phyloP scores from a whole-genome alignment of 225 moss, liverwort and hornwort genomes.

The Physcomitrellopsis africana region DNA sequence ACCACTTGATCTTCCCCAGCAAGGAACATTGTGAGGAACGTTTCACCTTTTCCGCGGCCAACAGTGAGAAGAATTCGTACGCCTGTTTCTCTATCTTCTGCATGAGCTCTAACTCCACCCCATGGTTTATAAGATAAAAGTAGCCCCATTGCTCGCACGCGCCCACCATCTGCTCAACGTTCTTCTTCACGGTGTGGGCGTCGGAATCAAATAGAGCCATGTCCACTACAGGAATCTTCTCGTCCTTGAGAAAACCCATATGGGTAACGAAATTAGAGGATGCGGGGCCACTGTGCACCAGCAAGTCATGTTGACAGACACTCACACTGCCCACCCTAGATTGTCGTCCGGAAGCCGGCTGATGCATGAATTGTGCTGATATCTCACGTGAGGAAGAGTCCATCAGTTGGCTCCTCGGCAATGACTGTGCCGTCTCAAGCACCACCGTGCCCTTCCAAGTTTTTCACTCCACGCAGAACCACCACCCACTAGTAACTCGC shows the following conservation, averaged over 20 bases:
- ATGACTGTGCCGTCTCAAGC: no score
- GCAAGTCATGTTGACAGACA: conserved; percentile 24
- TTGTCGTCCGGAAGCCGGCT: conserved; percentile 16
- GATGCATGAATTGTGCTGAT: background rate
- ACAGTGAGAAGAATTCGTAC: conserved; percentile 47
- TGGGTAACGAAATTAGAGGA: conserved; percentile 35
- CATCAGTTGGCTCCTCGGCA: no score
- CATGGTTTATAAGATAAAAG: conserved; percentile 46
- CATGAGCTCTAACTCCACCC: conserved; percentile 44
- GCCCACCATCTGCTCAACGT: conserved; percentile 36
- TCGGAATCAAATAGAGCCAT: conserved; percentile 40
- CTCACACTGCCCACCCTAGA: conserved; percentile 39
- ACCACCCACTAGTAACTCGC: no score
- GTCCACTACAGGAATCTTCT: conserved; percentile 46
- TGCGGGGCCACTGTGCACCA: conserved; percentile 26
- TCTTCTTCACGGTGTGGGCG: conserved; percentile 22
- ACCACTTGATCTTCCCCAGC: conserved; percentile 53
- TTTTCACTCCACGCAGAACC: no score
- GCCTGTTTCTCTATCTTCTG: conserved; percentile 51
- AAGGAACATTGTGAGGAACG: conserved; percentile 40
- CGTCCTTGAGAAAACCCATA: conserved; percentile 28
- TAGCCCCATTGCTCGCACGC: conserved; percentile 55
- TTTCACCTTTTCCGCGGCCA: conserved; percentile 41
- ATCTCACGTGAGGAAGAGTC: conserved; percentile 15
- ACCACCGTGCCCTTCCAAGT: no score